These are phyloP conservation scores for Theobroma grandiflorum DNA, from an alignment of 441 rosid genomes.

Conservation along the genomic window DNA sequence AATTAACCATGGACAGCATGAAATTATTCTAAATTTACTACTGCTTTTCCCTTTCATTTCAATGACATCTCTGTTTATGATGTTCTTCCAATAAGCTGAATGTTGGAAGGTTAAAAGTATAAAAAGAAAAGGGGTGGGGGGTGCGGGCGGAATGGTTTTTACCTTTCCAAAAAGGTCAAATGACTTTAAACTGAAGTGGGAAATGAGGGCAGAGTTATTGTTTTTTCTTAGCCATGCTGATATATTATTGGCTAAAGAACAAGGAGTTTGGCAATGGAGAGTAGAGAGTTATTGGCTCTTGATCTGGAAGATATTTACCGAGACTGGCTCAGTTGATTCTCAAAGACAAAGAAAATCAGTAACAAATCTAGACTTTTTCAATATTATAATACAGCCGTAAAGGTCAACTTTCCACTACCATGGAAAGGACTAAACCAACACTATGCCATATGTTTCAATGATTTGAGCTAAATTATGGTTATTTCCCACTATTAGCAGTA, in stretches of 20 bases:
- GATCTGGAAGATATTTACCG: constrained; percentile 5
- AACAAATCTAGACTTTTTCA: constrained; percentile 5
- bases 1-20: background rate
- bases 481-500: background rate
- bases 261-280: background rate
- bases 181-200: background rate
- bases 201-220: background rate
- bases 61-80: background rate
- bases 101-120: too few relatives aligned
- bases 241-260: background rate
- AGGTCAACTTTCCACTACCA: background rate
- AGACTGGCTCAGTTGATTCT: constrained; percentile 19
- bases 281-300: background rate
- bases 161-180: background rate
- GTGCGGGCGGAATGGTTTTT: background rate
- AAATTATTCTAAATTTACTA: background rate
- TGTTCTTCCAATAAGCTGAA: background rate
- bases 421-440: constrained; percentile 1
- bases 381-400: constrained; percentile 6
- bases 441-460: constrained; percentile 7
- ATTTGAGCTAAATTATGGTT: constrained; percentile 14
- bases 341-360: constrained; percentile 14
- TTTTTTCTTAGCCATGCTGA: background rate
- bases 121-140: background rate
- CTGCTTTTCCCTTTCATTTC: background rate